Base-by-base conservation (phyloP, 2,329 filamentous ascomycete species). In the Cladosporium sp. region DNA sequence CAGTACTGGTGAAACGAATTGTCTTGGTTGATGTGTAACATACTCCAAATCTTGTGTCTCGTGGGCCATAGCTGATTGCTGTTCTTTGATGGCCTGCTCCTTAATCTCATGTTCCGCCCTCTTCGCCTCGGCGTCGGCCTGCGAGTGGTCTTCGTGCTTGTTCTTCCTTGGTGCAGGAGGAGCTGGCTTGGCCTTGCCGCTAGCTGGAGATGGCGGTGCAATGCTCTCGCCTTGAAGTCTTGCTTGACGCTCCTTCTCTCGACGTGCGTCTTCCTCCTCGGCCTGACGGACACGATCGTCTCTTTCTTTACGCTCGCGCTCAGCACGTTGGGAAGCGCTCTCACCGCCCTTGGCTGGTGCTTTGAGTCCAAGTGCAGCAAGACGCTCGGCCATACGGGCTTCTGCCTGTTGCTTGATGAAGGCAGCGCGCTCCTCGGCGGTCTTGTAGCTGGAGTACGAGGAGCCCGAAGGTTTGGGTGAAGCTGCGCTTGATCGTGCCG, bases 371-470 rank as follows among this genome's bases (percentile, higher is more conserved):
- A 98, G 86, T 56, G 94, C 94, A 67, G 95, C 95, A 73, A 99
- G 86, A 67, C 95, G 89, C 78, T 98, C 95, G 39, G 95, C 94
- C 90, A 99, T 98, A 66, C 94, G 91, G 76, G 94, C 92, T 77
- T 98, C 93, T 10, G 95, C 96, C 77, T 97, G 94, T 77, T 97
- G 93, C 77, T 96, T 96, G 75, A 98, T 97, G 74, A 96, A 97
- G 5, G 94, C 93, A 39, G 96, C 93, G 64, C 95, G 88, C 74
- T 99, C 94, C 78, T 98, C 93, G 0, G 93, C 90, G 0, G 93
- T 97, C 79, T 91, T 92, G 77, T 95, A 96, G 5, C 92, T 86
- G 2, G 91, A 86, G 75, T 96, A 96, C 0, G 90, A 89, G 2
- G 88, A 86, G 32, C 86, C 85, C 8, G 78, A 76, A 13, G 83